phyloP scores from a whole-genome alignment of 306 rosid genomes.

The Abrus precatorius region DNA sequence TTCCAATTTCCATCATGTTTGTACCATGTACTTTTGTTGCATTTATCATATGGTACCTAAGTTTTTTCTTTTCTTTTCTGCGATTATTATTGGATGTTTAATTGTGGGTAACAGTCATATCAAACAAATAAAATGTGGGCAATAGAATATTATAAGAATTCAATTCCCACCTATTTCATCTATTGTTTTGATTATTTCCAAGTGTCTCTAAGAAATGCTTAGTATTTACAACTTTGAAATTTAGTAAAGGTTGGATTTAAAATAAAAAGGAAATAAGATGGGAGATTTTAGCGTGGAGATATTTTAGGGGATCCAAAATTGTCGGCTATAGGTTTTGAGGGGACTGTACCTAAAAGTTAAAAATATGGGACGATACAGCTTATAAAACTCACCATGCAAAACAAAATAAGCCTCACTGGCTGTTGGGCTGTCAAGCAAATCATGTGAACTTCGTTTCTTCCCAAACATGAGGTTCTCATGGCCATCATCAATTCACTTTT shows the following conservation, averaged over 20 bases:
- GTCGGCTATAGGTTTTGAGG: slow-evolving; percentile 40
- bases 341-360: slow-evolving; percentile 24
- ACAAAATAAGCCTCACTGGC: slow-evolving; percentile 50
- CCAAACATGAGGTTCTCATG: slow-evolving; percentile 50
- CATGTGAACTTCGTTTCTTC: slow-evolving; percentile 51
- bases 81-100: background rate
- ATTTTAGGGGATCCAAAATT: slow-evolving; percentile 38
- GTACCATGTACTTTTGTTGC: slow-evolving; percentile 46
- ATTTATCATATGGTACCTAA: background rate
- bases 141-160: slow-evolving; percentile 5
- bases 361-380: slow-evolving; percentile 11
- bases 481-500: slow-evolving; percentile 25
- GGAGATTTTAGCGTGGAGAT: slow-evolving; percentile 16
- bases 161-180: background rate
- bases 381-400: slow-evolving; percentile 11
- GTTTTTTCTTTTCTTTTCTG: background rate
- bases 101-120: background rate
- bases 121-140: background rate
- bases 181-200: background rate
- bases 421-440: slow-evolving; percentile 50
- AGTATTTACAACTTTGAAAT: background rate
- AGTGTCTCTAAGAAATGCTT: background rate
- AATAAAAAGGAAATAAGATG: background rate
- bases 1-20: slow-evolving; percentile 22
- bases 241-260: background rate